Percentiles rank a stretch among this genome's conserved stretches.
These are phyloP conservation scores for Wilhelminamyces savonicus DNA, from an alignment of 805 yeast species.

Conservation along the genomic window DNA sequence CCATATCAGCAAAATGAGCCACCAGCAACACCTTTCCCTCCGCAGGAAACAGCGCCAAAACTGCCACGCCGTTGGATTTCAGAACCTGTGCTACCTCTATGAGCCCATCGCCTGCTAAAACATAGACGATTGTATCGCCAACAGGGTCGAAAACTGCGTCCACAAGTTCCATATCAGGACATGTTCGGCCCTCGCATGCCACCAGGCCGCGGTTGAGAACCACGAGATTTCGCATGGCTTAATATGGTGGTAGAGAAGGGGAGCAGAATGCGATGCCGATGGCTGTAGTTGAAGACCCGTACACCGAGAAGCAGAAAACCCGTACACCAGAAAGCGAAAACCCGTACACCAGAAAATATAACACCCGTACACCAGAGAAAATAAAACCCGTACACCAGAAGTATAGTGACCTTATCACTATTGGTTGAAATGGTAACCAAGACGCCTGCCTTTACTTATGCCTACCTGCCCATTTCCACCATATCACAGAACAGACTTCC, in stretches of 20 bases:
- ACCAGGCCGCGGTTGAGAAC: slow-evolving; percentile 51
- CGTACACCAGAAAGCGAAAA: too few species aligned
- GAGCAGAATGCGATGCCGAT: too few species aligned
- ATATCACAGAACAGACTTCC: too few species aligned
- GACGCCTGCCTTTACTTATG: too few species aligned
- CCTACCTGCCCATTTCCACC: too few species aligned
- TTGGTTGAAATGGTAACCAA: too few species aligned
- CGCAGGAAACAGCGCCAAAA: slow-evolving; percentile 58
- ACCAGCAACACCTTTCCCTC: slow-evolving; percentile 42
- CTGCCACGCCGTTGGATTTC: slow-evolving; percentile 53
- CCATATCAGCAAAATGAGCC: slow-evolving; percentile 64
- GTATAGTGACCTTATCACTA: too few species aligned
- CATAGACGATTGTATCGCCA: slow-evolving; percentile 65
- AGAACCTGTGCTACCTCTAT: slow-evolving; percentile 73
- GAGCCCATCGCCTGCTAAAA: slow-evolving; percentile 42
- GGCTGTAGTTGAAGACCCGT: too few species aligned
- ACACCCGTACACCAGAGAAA: too few species aligned
- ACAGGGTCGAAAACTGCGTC: slow-evolving; percentile 65
- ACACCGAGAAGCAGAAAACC: too few species aligned
- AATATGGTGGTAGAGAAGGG: not conserved
- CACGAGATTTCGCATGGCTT: slow-evolving; percentile 41
- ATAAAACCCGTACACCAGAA: too few species aligned
- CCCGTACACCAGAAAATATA: too few species aligned
- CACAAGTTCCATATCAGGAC: slow-evolving; percentile 56
- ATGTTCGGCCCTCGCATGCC: slow-evolving; percentile 46